phyloP scores from a whole-genome alignment of 2,329 filamentous ascomycete genomes.

The Neonectria punicea region DNA sequence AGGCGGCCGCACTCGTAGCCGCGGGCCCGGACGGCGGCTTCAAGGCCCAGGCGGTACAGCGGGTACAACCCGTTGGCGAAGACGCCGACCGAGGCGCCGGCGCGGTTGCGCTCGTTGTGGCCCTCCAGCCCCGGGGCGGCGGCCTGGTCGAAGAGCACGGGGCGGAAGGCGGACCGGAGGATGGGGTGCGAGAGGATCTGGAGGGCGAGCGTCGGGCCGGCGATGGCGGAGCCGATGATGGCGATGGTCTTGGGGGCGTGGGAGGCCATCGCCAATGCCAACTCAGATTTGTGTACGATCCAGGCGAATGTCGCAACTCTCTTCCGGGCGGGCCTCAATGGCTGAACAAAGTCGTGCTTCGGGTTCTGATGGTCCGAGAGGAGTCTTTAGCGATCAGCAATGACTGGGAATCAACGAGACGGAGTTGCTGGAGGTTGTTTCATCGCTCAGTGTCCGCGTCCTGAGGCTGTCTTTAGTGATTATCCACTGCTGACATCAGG shows the following conservation, averaged over 20 bases:
- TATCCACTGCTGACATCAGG: neutral
- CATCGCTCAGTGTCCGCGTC: neutral
- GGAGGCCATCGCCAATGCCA: neutral
- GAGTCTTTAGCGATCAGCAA: no score
- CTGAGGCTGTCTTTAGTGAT: neutral
- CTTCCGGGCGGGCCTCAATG: neutral
- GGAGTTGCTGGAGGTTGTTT: neutral
- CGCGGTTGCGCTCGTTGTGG: conserved; percentile 27
- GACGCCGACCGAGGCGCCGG: conserved; percentile 37
- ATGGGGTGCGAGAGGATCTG: conserved; percentile 30
- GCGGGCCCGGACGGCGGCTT: conserved; percentile 17
- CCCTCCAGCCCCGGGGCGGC: conserved; percentile 22
- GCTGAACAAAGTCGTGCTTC: neutral
- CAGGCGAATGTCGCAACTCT: neutral
- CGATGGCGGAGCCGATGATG: conserved; percentile 35
- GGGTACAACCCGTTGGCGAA: conserved; percentile 39
- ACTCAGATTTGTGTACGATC: neutral
- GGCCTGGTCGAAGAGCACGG: conserved; percentile 31
- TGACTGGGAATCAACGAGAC: no score
- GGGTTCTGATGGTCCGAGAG: neutral
- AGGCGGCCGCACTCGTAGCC: conserved; percentile 29
- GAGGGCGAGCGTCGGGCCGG: conserved; percentile 33
- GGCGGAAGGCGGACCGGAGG: conserved; percentile 26
- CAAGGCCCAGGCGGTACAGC: conserved; percentile 32
- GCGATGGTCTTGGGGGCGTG: conserved; percentile 26